These are phyloP conservation scores for Phaffomyces antillensis DNA, from an alignment of 805 yeast genomes.

Conservation along the genomic window DNA sequence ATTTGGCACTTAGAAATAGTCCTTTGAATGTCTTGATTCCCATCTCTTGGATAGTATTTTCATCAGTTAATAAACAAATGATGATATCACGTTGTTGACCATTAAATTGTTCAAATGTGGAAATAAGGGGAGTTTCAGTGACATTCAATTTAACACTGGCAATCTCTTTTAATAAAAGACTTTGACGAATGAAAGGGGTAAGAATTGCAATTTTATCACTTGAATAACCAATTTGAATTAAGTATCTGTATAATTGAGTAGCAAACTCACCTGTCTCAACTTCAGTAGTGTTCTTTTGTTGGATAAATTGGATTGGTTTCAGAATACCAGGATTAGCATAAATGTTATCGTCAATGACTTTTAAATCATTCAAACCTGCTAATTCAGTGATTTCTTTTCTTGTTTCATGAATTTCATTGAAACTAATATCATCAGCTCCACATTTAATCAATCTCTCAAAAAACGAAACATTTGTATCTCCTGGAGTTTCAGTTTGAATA, in stretches of 20 bases:
- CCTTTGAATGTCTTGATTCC: neutral
- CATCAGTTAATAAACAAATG: neutral
- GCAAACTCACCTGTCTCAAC: slow-evolving; percentile 39
- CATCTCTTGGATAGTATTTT: neutral
- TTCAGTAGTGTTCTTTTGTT: slow-evolving; percentile 28
- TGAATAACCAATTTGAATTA: slow-evolving; percentile 39
- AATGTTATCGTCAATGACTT: neutral
- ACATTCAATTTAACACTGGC: neutral
- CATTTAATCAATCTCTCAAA: slow-evolving; percentile 21
- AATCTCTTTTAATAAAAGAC: slow-evolving; percentile 6
- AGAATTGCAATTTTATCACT: slow-evolving; percentile 31
- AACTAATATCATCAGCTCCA: slow-evolving; percentile 8
- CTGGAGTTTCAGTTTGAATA: slow-evolving; percentile 5
- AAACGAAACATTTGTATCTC: slow-evolving; percentile 17
- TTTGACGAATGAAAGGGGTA: slow-evolving; percentile 26
- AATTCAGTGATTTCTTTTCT: neutral
- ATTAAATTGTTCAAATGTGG: neutral
- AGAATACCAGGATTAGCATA: neutral
- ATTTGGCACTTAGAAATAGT: neutral
- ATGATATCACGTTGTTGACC: neutral
- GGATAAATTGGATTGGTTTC: slow-evolving; percentile 23
- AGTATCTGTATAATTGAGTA: slow-evolving; percentile 37
- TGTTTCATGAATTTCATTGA: neutral
- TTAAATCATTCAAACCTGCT: no score
- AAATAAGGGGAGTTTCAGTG: neutral